Percentiles rank a stretch among this genome's conserved stretches.
phyloP scores from a whole-genome alignment of 2,329 filamentous ascomycete genomes.

The Epichloe hybrida region DNA sequence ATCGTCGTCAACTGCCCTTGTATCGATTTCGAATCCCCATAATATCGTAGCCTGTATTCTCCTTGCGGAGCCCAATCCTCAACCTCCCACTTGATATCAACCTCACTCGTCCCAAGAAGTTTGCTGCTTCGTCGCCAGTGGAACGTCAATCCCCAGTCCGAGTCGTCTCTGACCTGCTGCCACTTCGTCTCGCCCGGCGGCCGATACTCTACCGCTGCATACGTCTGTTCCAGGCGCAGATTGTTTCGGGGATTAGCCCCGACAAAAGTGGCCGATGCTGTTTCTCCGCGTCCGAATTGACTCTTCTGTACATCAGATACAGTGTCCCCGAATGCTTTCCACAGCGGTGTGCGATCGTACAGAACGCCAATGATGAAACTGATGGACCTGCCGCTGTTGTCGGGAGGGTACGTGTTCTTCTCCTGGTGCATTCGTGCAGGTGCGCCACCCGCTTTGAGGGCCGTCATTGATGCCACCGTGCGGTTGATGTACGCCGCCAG shows the following conservation, averaged over 20 bases:
- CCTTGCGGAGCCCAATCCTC: conserved; percentile 45
- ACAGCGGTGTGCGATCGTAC: conserved; percentile 51
- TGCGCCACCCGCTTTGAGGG: conserved; percentile 39
- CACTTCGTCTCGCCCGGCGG: conserved; percentile 30
- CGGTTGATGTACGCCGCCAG: conserved; percentile 79
- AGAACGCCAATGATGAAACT: conserved; percentile 71
- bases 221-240: conserved; percentile 63
- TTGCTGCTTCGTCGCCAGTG: conserved; percentile 63
- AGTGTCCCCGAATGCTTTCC: conserved; percentile 57
- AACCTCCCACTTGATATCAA: conserved; percentile 66
- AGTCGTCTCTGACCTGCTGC: conserved; percentile 57
- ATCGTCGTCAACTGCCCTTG: conserved; percentile 50
- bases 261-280: conserved; percentile 56
- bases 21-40: conserved; percentile 61
- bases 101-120: conserved; percentile 61
- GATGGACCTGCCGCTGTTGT: conserved; percentile 62
- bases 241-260: conserved; percentile 86
- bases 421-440: conserved; percentile 14
- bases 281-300: conserved; percentile 42
- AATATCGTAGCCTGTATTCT: conserved; percentile 65
- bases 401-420: conserved; percentile 51
- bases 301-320: conserved; percentile 33
- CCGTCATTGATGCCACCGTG: conserved; percentile 55
- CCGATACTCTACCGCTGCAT: conserved; percentile 53
- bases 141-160: conserved; percentile 72